These are phyloP conservation scores for Phytopythium sindhum DNA, from an alignment of 352 stramenopile genomes.

Conservation along the genomic window DNA sequence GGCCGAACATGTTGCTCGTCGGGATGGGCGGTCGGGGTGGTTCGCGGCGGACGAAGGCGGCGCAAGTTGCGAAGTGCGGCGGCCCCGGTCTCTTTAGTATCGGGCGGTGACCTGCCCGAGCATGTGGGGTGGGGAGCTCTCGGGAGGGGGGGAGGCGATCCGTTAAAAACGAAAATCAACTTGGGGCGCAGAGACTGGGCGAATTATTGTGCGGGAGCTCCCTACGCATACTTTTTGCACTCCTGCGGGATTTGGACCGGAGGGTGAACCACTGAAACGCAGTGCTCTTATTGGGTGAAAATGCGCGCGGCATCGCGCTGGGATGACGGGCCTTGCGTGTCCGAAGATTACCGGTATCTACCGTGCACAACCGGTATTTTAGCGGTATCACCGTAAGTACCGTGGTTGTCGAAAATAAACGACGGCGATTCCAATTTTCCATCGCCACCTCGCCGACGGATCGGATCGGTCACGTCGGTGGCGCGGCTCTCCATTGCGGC, in stretches of 20 bases:
- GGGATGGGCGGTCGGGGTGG: not conserved
- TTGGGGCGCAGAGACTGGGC: not conserved
- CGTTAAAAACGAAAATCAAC: not conserved
- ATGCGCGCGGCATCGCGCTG: no score
- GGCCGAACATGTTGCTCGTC: conserved; percentile 43
- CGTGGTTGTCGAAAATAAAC: not conserved
- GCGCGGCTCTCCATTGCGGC: not conserved
- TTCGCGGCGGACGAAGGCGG: conserved; percentile 2
- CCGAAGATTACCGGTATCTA: not conserved
- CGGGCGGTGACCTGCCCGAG: no score
- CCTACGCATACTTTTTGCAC: not conserved
- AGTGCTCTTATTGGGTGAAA: not conserved
- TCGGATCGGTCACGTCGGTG: not conserved
- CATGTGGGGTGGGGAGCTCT: not conserved
- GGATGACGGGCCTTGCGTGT: not conserved
- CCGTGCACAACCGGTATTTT: not conserved
- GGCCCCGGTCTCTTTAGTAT: not conserved
- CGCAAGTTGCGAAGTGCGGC: conserved; percentile 7
- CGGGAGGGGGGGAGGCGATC: not conserved
- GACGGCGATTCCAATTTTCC: not conserved
- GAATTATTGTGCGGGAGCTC: not conserved
- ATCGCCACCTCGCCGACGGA: not conserved
- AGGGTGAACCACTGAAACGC: not conserved
- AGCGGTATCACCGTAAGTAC: not conserved
- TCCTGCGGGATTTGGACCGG: not conserved